Base-by-base conservation (phyloP, 169 alveolate genomes). In the Miamiensis avidus region DNA sequence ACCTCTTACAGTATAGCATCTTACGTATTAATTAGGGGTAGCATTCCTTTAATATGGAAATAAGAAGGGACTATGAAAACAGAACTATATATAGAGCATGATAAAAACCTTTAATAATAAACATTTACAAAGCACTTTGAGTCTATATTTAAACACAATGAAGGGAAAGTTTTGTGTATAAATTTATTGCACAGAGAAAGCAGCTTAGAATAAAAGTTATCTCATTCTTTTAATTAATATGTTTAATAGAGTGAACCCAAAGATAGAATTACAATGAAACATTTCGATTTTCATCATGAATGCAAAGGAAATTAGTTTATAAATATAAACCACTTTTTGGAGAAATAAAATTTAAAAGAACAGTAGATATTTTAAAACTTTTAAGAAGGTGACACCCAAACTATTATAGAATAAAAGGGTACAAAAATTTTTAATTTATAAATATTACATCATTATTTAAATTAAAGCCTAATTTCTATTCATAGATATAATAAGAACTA, bases 1-100 rank as follows among this genome's bases (percentile, higher is more conserved):
- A 49, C 69, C 20, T 49, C 31, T 79, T 69, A 86, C 69, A 49
- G 78, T 76, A 89, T 85, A 32, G 81, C 90, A 74, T 91, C 95
- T 1, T 93, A 86, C 86, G 74, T 85, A 15, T 90, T 91, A 86
- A 82, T 95, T 27, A 89, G 98, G 83, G 97, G 96, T 49, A 90
- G 96, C 69, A 97, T 93, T 0, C 98, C 98, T 25, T 91, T 92
- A 31, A 93, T 92, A 84, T 95, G 96, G 94, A 87, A 87, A 81
- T 89, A 95, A 34, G 81, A 78, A 65, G 95, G 95, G 29, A 26
- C 81, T 74, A 81, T 20, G 20, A 49, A 85, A 33, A 88, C 92
- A 29, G 85, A 89, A 64, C 84, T 91, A 29, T 90, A 73, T 84
- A 78, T 89, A 31, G 89, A 85, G n/a, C 76, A 88, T 84, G 87